Evolutionary conservation across 176 grass and related monocot species (phyloP), one percentile per base, ranked within the genome.

Genomic region (Secale cereale): DNA sequence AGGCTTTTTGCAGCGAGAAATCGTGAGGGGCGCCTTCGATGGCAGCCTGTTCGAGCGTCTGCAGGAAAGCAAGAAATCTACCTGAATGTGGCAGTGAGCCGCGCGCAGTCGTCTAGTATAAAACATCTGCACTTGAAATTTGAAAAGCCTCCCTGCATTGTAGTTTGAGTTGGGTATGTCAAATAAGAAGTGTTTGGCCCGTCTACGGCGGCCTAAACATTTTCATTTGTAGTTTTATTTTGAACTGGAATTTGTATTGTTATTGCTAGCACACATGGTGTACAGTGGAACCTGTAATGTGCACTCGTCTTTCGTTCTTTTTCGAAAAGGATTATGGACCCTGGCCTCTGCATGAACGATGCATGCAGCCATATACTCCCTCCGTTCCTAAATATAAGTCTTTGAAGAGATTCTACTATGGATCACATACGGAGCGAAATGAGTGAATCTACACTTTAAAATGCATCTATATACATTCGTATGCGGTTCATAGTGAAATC

Each of bases 31-130:
- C 4, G 39, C 22, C 45, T 94, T 78, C 12, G 92, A 94, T 74
- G 92, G 92, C 33, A 91, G 92, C 63, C 77, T 94, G 26, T 94
- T 94, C 81, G 89, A 91, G 41, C 41, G 66, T 15, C 56, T 94
- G 4, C 60, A 89, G 65, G 45, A 77, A 2, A 63, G 29, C 19
- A 91, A 86, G 60, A 91, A 88, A 74, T 78, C 80, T 28, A 59
- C 75, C 17, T 76, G 26, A 76, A 54, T 52, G 19, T 0, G 54
- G 19, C 54, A 22, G 54, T 22, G 54, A 57, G 54, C 54, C 54
- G 50, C 2, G 50, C 5, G 50, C 17, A 54, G 50, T 3, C 7
- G 28, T 15, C n/a, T 12, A n/a, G n/a, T n/a, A 8, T 54, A 3
- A 30, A 88, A 63, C 33, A 31, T 29, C 46, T 78, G 15, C 69